These are phyloP conservation scores for Suillus subaureus DNA, from an alignment of 768 basidiomycete species.

Conservation along the genomic window DNA sequence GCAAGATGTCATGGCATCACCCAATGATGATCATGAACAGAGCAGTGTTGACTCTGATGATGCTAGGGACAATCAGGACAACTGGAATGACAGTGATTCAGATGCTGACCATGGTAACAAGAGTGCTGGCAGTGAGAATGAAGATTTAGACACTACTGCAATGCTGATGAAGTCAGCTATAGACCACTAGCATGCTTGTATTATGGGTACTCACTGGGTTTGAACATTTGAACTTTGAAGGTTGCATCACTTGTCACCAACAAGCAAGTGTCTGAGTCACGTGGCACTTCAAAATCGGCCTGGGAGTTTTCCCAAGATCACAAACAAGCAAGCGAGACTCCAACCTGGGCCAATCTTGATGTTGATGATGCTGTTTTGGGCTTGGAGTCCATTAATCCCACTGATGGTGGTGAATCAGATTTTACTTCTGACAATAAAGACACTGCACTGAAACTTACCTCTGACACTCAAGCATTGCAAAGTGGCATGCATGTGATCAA, in stretches of 20 bases:
- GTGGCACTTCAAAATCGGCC: neutral
- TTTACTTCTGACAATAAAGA: too few species aligned
- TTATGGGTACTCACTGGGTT: neutral
- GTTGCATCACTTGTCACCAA: neutral
- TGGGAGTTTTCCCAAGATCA: neutral
- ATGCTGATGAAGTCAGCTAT: neutral
- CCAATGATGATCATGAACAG: neutral
- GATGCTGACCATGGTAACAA: too few species aligned
- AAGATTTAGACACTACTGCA: neutral
- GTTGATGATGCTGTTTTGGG: too few species aligned
- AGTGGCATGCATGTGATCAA: too few species aligned
- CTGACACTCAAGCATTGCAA: too few species aligned
- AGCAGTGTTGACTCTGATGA: neutral
- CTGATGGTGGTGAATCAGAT: too few species aligned
- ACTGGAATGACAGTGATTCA: neutral
- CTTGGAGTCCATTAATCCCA: too few species aligned
- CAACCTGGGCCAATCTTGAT: neutral
- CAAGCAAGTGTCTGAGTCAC: neutral
- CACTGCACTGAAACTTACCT: too few species aligned
- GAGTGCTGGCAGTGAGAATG: neutral
- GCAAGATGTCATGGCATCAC: neutral
- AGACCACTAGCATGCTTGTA: neutral
- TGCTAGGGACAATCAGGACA: neutral
- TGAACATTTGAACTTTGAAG: too few species aligned
- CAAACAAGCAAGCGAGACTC: neutral